Evolutionary conservation across 495 filamentous ascomycete species (phyloP).

Genomic region (Xylaria cubensis): DNA sequence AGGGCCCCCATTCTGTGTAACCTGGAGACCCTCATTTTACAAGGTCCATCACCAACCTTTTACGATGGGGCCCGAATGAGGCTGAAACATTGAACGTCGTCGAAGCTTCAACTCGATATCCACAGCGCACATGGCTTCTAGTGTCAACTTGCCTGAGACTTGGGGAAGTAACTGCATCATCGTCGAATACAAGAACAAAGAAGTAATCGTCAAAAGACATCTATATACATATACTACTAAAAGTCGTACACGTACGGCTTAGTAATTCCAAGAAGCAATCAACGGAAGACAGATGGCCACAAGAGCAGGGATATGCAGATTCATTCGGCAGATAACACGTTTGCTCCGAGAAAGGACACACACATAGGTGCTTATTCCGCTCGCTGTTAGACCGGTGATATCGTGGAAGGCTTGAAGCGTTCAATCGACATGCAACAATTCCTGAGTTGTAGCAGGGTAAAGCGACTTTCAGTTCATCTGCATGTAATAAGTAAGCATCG

Average conservation of each 20-base stretch:
- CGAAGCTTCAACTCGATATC: conserved; percentile 20
- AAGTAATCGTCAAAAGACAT: neutral
- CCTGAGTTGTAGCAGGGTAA: neutral
- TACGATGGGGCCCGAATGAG: conserved; percentile 36
- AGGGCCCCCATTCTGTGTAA: conserved; percentile 44
- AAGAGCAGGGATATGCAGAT: neutral
- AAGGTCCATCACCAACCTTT: conserved; percentile 40
- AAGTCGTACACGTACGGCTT: neutral
- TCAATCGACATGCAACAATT: neutral
- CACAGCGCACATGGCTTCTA: conserved; percentile 27
- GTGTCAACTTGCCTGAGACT: neutral
- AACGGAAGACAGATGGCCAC: neutral
- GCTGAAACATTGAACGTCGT: conserved; percentile 31
- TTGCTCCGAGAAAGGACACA: neutral
- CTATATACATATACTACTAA: neutral
- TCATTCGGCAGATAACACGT: neutral
- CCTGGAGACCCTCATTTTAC: conserved; percentile 39
- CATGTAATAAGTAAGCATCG: neutral
- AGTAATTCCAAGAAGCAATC: neutral
- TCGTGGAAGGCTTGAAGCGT: neutral
- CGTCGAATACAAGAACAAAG: neutral
- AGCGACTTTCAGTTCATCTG: neutral
- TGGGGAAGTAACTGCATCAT: neutral
- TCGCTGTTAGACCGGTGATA: neutral
- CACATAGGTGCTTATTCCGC: neutral